Evolutionary conservation across 176 grass and related monocot species (phyloP).

Genomic region (Thinopyrum elongatum): DNA sequence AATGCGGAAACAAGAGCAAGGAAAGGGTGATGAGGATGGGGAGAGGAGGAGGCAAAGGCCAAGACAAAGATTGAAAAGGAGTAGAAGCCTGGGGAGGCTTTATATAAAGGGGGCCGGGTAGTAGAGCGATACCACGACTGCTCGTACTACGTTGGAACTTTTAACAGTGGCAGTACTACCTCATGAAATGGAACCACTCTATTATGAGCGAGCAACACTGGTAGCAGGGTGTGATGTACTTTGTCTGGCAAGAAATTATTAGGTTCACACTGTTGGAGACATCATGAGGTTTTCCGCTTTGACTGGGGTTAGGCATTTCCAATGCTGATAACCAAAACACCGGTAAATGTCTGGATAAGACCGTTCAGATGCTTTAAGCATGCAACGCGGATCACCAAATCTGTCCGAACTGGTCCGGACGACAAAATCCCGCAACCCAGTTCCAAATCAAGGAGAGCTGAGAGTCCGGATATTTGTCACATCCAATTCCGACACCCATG

Average conservation of each 20-base stretch:
- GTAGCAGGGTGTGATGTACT: conserved; percentile 40
- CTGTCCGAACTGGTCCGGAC: too few species aligned
- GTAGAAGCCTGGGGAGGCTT: conserved; percentile 43
- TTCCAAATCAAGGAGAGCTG: too few species aligned
- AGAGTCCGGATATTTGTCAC: too few species aligned
- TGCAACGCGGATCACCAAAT: too few species aligned
- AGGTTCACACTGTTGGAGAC: conserved; percentile 11
- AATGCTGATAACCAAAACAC: too few species aligned
- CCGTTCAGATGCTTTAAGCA: too few species aligned
- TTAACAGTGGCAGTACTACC: conserved; percentile 24
- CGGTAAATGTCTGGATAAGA: too few species aligned
- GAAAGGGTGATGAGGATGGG: conserved; percentile 3
- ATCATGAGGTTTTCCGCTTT: conserved; percentile 38
- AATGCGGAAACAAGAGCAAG: conserved; percentile 24
- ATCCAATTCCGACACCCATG: too few species aligned
- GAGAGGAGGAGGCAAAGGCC: conserved; percentile 32
- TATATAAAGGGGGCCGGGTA: conserved; percentile 21
- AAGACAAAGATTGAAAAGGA: conserved; percentile 52
- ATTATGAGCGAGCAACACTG: neutral
- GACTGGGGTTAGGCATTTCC: conserved; percentile 7
- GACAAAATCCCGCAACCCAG: too few species aligned
- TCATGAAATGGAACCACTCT: neutral
- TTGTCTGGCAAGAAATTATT: conserved; percentile 41
- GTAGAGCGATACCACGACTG: neutral
- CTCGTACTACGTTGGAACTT: conserved; percentile 8